These are phyloP conservation scores for Russula dissimulans DNA, from an alignment of 768 basidiomycete genomes.

Conservation along the genomic window DNA sequence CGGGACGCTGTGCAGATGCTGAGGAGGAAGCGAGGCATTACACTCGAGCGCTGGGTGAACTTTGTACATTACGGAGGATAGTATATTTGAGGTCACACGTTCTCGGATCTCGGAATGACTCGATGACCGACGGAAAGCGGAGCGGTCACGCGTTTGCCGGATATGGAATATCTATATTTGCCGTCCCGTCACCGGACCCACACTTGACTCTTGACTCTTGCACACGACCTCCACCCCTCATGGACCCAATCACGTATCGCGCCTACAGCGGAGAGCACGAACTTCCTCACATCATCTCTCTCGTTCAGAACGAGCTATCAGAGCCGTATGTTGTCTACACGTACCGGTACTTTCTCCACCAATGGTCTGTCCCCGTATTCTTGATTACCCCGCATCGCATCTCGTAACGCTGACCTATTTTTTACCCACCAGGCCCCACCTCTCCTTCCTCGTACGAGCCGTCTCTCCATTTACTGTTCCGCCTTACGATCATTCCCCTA, in stretches of 20 bases:
- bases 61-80: conserved; percentile 7
- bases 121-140: too few relatives aligned
- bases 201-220: not conserved
- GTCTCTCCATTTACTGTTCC: too few relatives aligned
- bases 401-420: conserved; percentile 24
- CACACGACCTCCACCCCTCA: too few relatives aligned
- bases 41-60: not conserved
- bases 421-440: conserved; percentile 60
- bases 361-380: conserved; percentile 60
- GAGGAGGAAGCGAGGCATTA: too few relatives aligned
- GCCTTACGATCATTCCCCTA: not conserved
- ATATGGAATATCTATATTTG: not conserved
- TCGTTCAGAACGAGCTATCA: too few relatives aligned
- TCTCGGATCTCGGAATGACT: too few relatives aligned
- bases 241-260: too few relatives aligned
- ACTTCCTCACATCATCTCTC: too few relatives aligned
- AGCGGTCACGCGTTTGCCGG: too few relatives aligned
- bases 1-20: too few relatives aligned
- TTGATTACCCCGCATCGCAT: conserved; percentile 13
- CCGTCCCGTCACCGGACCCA: not conserved
- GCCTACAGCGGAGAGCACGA: too few relatives aligned
- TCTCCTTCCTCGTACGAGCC: conserved; percentile 61
- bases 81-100: not conserved
- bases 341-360: conserved; percentile 32
- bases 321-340: too few relatives aligned